Evolutionary conservation across 352 stramenopile genomes (phyloP), one percentile per base, ranked within the genome.

Genomic region (Globisporangium megalacanthum): DNA sequence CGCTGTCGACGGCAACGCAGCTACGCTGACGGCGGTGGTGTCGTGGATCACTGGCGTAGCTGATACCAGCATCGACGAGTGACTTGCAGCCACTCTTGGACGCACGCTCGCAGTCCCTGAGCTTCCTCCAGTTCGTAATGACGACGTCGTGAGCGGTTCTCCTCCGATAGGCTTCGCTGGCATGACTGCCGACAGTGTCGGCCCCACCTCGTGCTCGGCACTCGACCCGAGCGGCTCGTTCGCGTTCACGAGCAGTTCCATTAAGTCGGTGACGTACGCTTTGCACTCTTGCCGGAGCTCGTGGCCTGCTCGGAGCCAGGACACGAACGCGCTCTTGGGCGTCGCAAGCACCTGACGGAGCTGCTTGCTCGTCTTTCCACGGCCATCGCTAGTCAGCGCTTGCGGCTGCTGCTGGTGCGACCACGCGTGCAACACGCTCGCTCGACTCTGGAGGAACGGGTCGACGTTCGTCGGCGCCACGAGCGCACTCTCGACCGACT

Each of bases 401-500:
- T 31, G 13, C 15, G 10, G 10, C 19, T 77, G 68, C 46, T 90
- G 82, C 53, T 90, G 79, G 49, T 92, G 82, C 8, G 82, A 92
- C 82, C 82, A 92, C 46, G 79, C 78, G 25, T 92, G 79, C 10
- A 86, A 67, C 4, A 87, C 69, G 3, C 69, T 85, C 2, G 70
- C 59, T 14, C 85, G 75, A n/a, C 86, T 79, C 58, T 96, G 83
- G 7, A 97, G 75, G 52, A 97, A 97, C 19, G 79, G 71, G 55
- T 98, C 92, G 4, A 97, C 88, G 33, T 92, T 97, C n/a, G 86
- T 74, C 2, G 92, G 78, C 4, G 79, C 84, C 39, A 98, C 78
- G 3, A 98, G 71, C 6, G 72, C 65, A 61, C 97, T 96, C 52
- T 98, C 89, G 4, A 94, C 84, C 4, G 85, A 95, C 60, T 97